Evolutionary conservation across 169 alveolate genomes (phyloP), one percentile per base, ranked within the genome.

Genomic region (Plasmodium falciparum): DNA sequence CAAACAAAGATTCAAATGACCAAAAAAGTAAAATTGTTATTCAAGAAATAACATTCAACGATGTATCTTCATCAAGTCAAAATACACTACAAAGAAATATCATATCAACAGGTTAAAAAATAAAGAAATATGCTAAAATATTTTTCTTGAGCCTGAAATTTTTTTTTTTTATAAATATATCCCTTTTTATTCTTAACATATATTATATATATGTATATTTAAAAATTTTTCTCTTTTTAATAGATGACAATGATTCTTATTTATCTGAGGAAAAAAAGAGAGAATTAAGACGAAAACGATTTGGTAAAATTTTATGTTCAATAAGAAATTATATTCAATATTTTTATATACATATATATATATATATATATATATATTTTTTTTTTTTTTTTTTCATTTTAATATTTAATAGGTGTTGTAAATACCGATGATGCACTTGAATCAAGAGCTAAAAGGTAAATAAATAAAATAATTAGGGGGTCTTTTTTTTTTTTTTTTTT

Each of bases 391-490:
- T 12, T 24, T n/a, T 52, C 13, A 5, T 76, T 76, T 29, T 39
- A 8, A 3, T 63, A 15, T 65, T 17, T 6, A 17, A 50, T 54
- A 56, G 90, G 73, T 39, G 22, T 15, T 63, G 85, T 80, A 15
- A 67, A 78, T n/a, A 80, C 61, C 26, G 85, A 67, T 56, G 90
- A 67, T 12, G 85, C 54, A 13, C 85, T 80, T 22, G 90, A 80
- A 29, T 80, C 90, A 9, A 80, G 90, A 56, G 90, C 90, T 5
- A 80, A 80, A 54, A 80, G 90, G 90, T 80, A 52, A 43, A 15
- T 15, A 33, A 39, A 72, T 22, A 13, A 62, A 9, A 52, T 52
- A 52, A 52, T 6, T 13, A 52, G 13, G 20, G 8, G 15, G 15
- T n/a, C 7, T n/a, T 54, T 54, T 15, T 56, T 56, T 11, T 26